These are phyloP conservation scores for Solanum lycopersicoides DNA, from an alignment of 257 asterid species.

Conservation along the genomic window DNA sequence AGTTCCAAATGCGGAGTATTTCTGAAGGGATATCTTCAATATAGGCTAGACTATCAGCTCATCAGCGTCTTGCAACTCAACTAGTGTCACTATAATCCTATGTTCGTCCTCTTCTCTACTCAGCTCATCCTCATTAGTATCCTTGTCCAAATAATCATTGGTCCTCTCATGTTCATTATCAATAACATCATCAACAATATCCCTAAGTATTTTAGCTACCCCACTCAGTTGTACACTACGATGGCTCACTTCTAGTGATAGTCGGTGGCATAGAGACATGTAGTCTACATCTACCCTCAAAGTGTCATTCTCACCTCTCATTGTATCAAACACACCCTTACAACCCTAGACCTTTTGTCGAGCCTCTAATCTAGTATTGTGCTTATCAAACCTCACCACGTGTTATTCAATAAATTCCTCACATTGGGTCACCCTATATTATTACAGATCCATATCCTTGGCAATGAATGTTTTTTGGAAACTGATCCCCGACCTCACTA, in stretches of 20 bases:
- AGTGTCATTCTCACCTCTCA: no score
- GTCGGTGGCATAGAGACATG: not conserved
- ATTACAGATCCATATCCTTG: no score
- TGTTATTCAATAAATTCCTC: not conserved
- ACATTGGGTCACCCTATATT: not conserved
- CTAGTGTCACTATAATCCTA: no score
- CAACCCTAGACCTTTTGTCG: not conserved
- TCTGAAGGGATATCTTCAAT: not conserved
- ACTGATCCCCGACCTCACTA: not conserved
- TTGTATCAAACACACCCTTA: not conserved
- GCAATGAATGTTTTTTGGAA: not conserved
- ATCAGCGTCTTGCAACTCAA: not conserved
- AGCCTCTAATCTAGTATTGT: not conserved
- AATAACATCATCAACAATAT: not conserved
- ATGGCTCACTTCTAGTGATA: not conserved
- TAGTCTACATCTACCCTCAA: not conserved
- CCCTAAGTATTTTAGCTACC: no score
- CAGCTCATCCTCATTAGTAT: no score
- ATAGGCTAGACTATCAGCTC: not conserved
- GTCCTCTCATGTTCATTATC: not conserved
- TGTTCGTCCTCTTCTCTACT: no score
- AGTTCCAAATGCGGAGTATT: not conserved
- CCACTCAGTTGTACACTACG: not conserved
- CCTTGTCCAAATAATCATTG: not conserved
- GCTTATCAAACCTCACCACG: not conserved